Evolutionary conservation across 257 asterid species (phyloP).

Genomic region (Dorcoceras hygrometricum): DNA sequence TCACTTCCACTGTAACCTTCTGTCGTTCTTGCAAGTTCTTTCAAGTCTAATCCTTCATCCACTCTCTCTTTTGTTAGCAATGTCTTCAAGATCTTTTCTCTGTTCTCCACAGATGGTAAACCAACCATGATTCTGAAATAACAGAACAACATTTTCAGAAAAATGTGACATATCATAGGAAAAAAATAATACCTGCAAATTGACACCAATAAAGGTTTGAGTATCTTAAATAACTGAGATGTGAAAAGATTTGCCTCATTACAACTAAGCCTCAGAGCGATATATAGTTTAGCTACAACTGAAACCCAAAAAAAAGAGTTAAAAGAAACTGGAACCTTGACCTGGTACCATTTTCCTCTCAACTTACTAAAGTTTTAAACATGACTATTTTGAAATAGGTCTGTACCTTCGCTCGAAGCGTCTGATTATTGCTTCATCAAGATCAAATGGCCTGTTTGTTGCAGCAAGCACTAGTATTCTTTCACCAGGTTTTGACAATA

Average conservation of each 20-base stretch:
- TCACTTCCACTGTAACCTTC: conserved; percentile 93
- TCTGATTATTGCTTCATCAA: conserved; percentile 87
- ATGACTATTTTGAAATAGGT: background rate
- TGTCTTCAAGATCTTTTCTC: conserved; percentile 69
- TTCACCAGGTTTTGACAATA: conserved; percentile 67
- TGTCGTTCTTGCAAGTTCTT: conserved; percentile 72
- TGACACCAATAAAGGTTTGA: too few species aligned
- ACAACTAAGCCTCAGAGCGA: too few species aligned
- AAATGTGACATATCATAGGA: background rate
- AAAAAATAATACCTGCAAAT: background rate
- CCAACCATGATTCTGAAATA: conserved; percentile 76
- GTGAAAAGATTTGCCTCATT: too few species aligned
- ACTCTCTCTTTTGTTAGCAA: conserved; percentile 67
- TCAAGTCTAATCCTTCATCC: conserved; percentile 50
- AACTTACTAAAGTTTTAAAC: background rate
- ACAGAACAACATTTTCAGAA: background rate
- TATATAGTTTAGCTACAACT: too few species aligned
- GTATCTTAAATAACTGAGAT: too few species aligned
- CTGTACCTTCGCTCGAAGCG: conserved; percentile 81
- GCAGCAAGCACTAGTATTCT: conserved; percentile 89
- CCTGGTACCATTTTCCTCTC: background rate
- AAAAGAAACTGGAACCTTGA: background rate
- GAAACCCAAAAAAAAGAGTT: background rate
- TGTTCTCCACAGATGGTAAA: conserved; percentile 62
- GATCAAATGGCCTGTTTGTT: conserved; percentile 89